Conservation (phyloP, 192 early-diverging fungal genomes). For the Podila minutissima region DNA sequence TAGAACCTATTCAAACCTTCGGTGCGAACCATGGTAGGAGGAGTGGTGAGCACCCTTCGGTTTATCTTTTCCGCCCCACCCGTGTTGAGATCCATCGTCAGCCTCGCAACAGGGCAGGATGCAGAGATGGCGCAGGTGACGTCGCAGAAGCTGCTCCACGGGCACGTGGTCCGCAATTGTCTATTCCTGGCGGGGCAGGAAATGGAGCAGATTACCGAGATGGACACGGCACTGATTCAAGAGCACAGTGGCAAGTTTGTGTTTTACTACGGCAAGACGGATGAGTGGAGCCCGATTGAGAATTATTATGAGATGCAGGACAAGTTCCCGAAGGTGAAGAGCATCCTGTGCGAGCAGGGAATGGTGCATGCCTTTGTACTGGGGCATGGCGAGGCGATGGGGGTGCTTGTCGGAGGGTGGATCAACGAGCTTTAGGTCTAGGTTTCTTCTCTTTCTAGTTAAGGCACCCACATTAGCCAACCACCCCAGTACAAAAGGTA, state of each 20-base stretch:
- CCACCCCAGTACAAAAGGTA: not conserved
- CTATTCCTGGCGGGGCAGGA: constrained; percentile 79
- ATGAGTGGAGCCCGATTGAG: constrained; percentile 81
- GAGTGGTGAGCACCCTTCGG: constrained; percentile 34
- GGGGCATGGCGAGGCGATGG: constrained; percentile 60
- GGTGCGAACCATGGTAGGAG: constrained; percentile 22
- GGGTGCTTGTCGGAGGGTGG: constrained; percentile 37
- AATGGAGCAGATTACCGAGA: constrained; percentile 71
- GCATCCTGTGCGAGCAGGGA: constrained; percentile 74
- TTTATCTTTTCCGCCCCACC: constrained; percentile 52
- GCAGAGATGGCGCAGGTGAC: constrained; percentile 64
- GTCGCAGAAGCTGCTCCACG: constrained; percentile 71
- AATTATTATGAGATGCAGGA: constrained; percentile 73
- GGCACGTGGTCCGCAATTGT: constrained; percentile 68
- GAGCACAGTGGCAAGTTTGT: constrained; percentile 69
- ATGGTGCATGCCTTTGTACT: constrained; percentile 88
- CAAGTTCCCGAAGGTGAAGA: constrained; percentile 71
- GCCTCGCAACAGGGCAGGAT: constrained; percentile 48
- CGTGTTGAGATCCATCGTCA: constrained; percentile 46
- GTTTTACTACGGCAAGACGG: constrained; percentile 80
- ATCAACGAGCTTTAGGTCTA: constrained; percentile 24
- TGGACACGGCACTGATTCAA: constrained; percentile 74
- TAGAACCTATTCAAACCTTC: constrained; percentile 40
- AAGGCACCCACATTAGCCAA: not conserved
- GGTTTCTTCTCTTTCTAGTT: not conserved